Percentiles rank a stretch among this genome's conserved stretches.
phyloP scores from a whole-genome alignment of 2,329 filamentous ascomycete genomes.

The Colletotrichum australisinense region DNA sequence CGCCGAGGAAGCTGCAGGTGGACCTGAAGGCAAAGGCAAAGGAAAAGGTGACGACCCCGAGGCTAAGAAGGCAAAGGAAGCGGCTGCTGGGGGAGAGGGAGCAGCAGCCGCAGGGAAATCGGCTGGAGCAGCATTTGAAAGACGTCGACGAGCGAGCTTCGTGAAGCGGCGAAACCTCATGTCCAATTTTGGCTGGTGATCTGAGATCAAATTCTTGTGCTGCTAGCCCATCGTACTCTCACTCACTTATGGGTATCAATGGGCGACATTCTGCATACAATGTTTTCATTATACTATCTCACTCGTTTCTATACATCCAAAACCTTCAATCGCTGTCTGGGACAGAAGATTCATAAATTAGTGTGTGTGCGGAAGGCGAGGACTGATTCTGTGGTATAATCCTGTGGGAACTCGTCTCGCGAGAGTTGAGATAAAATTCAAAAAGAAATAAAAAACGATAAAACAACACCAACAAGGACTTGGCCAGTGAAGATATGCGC shows the following conservation, averaged over 20 bases:
- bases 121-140: background rate
- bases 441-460: background rate
- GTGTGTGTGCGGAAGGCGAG: background rate
- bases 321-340: background rate
- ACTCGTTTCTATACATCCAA: background rate
- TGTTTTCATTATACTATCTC: background rate
- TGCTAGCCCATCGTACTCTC: background rate
- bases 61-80: constrained; percentile 23
- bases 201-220: background rate
- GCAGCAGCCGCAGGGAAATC: constrained; percentile 7
- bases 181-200: constrained; percentile 22
- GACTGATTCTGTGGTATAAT: too few species aligned
- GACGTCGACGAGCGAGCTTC: background rate
- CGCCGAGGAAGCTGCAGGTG: too few species aligned
- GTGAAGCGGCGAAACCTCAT: constrained; percentile 22
- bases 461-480: background rate
- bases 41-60: background rate
- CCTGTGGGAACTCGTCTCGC: background rate
- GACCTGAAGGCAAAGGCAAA: background rate
- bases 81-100: background rate
- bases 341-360: background rate
- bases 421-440: background rate
- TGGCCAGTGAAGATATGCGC: background rate
- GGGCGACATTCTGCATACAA: background rate
- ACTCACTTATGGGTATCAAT: background rate